Conservation (phyloP, 2,329 filamentous ascomycete genomes). For the Lasiodiplodia gonubiensis region DNA sequence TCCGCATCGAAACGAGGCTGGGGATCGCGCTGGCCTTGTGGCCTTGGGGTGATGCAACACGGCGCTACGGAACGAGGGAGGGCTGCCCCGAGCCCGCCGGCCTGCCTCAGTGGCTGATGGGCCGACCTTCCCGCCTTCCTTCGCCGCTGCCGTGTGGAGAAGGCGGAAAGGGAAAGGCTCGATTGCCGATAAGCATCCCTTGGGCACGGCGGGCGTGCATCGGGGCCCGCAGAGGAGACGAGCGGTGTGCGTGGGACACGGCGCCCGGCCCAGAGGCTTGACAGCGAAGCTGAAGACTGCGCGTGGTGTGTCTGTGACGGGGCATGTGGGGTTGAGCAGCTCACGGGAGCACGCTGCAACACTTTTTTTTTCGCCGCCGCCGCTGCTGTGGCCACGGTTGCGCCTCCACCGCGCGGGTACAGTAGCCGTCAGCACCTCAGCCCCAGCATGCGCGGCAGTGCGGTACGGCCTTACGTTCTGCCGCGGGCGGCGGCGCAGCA, state of each 20-base stretch:
- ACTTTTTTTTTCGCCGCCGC: background rate
- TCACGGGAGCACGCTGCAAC: slow-evolving; percentile 11
- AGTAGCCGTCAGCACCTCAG: background rate
- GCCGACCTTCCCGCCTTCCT: slow-evolving; percentile 17
- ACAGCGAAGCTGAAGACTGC: slow-evolving; percentile 25
- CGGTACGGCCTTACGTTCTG: slow-evolving; percentile 12
- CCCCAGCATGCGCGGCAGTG: slow-evolving; percentile 2
- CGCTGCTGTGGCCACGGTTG: background rate
- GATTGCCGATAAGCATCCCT: slow-evolving; percentile 19
- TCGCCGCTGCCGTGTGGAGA: slow-evolving; percentile 13
- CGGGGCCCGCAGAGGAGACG: slow-evolving; percentile 6
- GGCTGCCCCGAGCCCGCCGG: slow-evolving; percentile 8
- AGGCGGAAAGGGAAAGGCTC: background rate
- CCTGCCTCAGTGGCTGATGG: slow-evolving; percentile 1
- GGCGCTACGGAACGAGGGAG: slow-evolving; percentile 6
- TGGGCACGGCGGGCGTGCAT: background rate
- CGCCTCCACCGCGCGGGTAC: background rate
- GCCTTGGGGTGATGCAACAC: slow-evolving; percentile 21
- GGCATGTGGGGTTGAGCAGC: slow-evolving; percentile 14
- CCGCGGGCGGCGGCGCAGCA: background rate
- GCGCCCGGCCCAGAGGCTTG: slow-evolving; percentile 17
- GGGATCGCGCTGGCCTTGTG: slow-evolving; percentile 25
- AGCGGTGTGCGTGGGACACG: slow-evolving; percentile 24
- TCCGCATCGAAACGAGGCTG: slow-evolving; percentile 13
- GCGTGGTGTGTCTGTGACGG: slow-evolving; percentile 19